Evolutionary conservation across 306 rosid genomes (phyloP).

Genomic region (Gynostemma pentaphyllum): DNA sequence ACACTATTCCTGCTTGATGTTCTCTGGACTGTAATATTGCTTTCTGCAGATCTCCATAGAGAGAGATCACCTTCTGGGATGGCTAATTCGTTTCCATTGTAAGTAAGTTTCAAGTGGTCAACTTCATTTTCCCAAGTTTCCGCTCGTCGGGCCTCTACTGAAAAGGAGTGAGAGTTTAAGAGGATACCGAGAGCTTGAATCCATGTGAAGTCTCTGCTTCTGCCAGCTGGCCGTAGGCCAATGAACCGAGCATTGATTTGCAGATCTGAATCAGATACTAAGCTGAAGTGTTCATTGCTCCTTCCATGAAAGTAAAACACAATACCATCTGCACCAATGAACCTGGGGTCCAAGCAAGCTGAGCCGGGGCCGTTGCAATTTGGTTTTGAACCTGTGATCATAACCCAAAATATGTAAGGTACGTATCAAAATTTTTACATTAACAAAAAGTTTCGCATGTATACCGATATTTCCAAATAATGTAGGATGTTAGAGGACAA

Average conservation of each 20-base stretch:
- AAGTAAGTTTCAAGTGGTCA: constrained; percentile 45
- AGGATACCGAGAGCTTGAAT: constrained; percentile 76
- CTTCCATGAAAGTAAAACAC: constrained; percentile 87
- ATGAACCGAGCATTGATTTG: constrained; percentile 73
- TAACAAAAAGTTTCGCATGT: too few relatives aligned
- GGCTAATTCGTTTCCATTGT: constrained; percentile 30
- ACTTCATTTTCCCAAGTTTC: constrained; percentile 37
- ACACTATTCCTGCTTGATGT: constrained; percentile 54
- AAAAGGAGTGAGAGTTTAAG: constrained; percentile 32
- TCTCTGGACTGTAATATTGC: constrained; percentile 41
- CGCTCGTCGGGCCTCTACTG: constrained; percentile 45
- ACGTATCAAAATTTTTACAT: neutral
- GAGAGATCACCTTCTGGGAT: constrained; percentile 44
- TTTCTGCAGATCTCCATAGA: constrained; percentile 31
- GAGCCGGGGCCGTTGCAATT: constrained; percentile 68
- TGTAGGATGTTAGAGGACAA: too few relatives aligned
- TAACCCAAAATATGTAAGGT: neutral
- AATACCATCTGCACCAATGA: constrained; percentile 65
- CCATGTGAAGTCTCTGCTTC: constrained; percentile 67
- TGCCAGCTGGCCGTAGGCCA: constrained; percentile 52
- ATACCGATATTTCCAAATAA: too few relatives aligned
- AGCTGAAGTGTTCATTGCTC: constrained; percentile 49
- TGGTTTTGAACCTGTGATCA: constrained; percentile 39
- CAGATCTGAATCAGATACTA: constrained; percentile 50
- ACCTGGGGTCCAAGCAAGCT: constrained; percentile 79